phyloP scores from a whole-genome alignment of 176 grass and related monocot genomes.

The Melocanna baccifera region DNA sequence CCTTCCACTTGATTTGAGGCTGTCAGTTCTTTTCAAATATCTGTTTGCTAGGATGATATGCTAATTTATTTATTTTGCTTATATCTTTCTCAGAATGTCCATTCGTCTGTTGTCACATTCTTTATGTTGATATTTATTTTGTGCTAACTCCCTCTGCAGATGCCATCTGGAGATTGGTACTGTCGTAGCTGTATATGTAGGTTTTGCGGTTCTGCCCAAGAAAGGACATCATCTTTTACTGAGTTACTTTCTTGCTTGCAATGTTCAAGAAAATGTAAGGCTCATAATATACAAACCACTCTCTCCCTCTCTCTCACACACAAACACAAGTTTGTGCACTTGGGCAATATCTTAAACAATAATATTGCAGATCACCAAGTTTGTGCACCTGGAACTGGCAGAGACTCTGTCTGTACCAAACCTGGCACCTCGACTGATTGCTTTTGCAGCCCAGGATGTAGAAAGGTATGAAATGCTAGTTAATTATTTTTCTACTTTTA shows the following conservation, averaged over 20 bases:
- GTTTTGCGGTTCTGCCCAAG: constrained; percentile 65
- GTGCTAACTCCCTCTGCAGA: constrained; percentile 49
- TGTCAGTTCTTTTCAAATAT: neutral
- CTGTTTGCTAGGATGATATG: constrained; percentile 23
- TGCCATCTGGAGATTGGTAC: constrained; percentile 78
- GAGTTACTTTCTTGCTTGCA: constrained; percentile 68
- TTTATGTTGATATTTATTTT: constrained; percentile 39
- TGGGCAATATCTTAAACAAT: constrained; percentile 23
- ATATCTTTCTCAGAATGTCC: neutral
- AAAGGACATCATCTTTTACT: constrained; percentile 31
- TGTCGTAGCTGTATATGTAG: constrained; percentile 87
- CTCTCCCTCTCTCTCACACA: neutral
- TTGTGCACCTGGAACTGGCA: constrained; percentile 44
- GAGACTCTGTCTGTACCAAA: constrained; percentile 29
- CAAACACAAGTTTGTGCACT: neutral
- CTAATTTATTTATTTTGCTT: constrained; percentile 22
- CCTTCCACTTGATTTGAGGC: constrained; percentile 17
- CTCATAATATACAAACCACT: constrained; percentile 11
- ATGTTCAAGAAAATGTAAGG: constrained; percentile 87
- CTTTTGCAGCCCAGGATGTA: constrained; percentile 76
- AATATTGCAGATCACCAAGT: constrained; percentile 65
- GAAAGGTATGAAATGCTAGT: constrained; percentile 54
- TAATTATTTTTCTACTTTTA: neutral
- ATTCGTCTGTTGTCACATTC: neutral
- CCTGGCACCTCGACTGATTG: constrained; percentile 32